Evolutionary conservation across 495 filamentous ascomycete genomes (phyloP).

Genomic region (Penicillium goetzii): DNA sequence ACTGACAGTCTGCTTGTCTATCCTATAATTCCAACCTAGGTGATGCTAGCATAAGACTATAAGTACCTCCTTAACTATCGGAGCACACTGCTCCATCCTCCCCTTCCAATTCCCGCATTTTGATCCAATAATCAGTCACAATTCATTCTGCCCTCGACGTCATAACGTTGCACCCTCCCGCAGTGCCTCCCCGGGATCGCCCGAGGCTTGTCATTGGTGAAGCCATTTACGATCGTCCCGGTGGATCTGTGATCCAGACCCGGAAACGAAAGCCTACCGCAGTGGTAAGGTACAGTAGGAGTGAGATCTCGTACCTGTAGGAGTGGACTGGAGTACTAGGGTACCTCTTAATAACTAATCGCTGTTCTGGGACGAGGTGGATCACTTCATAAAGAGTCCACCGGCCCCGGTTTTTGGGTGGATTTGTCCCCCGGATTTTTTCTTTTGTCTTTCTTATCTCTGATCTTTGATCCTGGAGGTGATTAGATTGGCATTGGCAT

Average conservation of each 20-base stretch:
- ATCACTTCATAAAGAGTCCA: constrained; percentile 18
- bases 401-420: constrained; percentile 17
- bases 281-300: background rate
- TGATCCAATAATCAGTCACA: background rate
- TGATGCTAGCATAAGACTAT: no score
- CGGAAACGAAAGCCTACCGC: background rate
- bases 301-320: background rate
- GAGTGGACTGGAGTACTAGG: no score
- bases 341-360: background rate
- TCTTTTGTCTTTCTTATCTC: background rate
- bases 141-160: constrained; percentile 30
- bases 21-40: no score
- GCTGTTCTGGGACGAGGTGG: background rate
- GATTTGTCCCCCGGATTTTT: constrained; percentile 15
- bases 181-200: constrained; percentile 26
- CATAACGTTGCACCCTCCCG: constrained; percentile 37
- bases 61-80: background rate
- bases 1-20: background rate
- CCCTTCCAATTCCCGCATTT: constrained; percentile 7
- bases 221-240: background rate
- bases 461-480: background rate
- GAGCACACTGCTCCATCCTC: constrained; percentile 24
- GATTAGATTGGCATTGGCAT: background rate
- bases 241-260: background rate
- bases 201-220: constrained; percentile 21